These are phyloP conservation scores for Dactylellina leptospora DNA, from an alignment of 2,329 filamentous ascomycete genomes.

Conservation along the genomic window DNA sequence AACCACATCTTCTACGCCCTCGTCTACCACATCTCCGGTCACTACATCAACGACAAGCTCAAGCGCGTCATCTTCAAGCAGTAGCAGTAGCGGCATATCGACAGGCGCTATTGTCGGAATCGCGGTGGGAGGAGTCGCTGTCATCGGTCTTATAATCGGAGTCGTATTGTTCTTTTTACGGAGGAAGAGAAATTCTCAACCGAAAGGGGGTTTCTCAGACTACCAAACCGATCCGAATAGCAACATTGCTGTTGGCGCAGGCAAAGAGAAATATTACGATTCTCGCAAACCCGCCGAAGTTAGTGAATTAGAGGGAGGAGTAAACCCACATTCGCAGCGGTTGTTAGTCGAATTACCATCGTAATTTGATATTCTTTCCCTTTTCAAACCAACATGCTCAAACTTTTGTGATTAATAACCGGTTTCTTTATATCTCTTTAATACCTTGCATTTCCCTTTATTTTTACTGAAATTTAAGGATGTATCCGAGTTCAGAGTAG, in stretches of 20 bases:
- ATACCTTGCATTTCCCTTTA: too few relatives aligned
- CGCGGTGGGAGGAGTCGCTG: slow-evolving; percentile 17
- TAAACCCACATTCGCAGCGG: slow-evolving; percentile 9
- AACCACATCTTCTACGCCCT: not conserved
- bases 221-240: not conserved
- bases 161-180: slow-evolving; percentile 2
- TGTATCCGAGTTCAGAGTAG: too few relatives aligned
- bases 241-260: not conserved
- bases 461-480: too few relatives aligned
- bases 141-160: slow-evolving; percentile 8
- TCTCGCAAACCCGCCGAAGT: not conserved
- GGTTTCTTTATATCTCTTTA: too few relatives aligned
- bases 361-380: not conserved
- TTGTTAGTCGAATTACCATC: slow-evolving; percentile 24
- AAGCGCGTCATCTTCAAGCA: not conserved
- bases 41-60: not conserved
- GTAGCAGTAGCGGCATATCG: slow-evolving; percentile 8
- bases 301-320: slow-evolving; percentile 14
- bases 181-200: slow-evolving; percentile 3
- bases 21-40: not conserved
- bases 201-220: not conserved
- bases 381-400: too few relatives aligned
- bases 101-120: slow-evolving; percentile 20
- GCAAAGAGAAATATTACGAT: not conserved
- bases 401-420: too few relatives aligned